Evolutionary conservation across 2,329 filamentous ascomycete species (phyloP), one percentile per base, ranked within the genome.

Genomic region (Xylogone sp.): DNA sequence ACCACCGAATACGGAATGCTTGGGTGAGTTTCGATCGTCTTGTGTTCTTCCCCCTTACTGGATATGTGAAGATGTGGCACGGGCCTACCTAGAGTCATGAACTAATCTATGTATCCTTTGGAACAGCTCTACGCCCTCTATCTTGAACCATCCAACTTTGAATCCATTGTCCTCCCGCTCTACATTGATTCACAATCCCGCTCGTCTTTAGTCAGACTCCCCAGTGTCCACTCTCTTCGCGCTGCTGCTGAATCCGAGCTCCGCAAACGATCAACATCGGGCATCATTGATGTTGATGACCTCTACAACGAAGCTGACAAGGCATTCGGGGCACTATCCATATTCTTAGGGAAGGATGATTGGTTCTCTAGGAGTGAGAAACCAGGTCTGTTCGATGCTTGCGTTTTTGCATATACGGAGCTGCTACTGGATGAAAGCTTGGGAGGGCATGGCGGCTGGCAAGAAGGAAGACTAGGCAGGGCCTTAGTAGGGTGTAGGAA

Each of bases 401-500:
- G 83, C 49, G 82, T 97, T 2, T 97, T 97, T 71, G 85, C 90
- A 3, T 99, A 97, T 69, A 92, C 89, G 0, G 83, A 95, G 68
- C 73, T 96, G 47, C 74, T 97, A 48, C 70, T 96, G 48, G 83
- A 88, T 53, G 77, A 83, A 29, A 63, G 62, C 2, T 62, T 64
- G 43, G 58, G 58, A 57, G 34, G 34, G n/a, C 34, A 39, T 18
- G 34, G 34, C n/a, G 74, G 70, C 1, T 92, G 88, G 88, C 74
- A 72, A 53, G 82, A 88, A 51, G 78, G 77, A 54, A 73, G 75
- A 49, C 70, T 96, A 48, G 74, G 68, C 13, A 75, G 78, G 50
- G 71, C 80, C 47, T 64, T 96, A 52, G 69, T 67, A 48, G 72
- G 72, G 52, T 79, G 83, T 60, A 72, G 74, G 6, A 84, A 83